These are phyloP conservation scores for Lasiosphaeria ovina DNA, from an alignment of 495 filamentous ascomycete species.

Conservation along the genomic window DNA sequence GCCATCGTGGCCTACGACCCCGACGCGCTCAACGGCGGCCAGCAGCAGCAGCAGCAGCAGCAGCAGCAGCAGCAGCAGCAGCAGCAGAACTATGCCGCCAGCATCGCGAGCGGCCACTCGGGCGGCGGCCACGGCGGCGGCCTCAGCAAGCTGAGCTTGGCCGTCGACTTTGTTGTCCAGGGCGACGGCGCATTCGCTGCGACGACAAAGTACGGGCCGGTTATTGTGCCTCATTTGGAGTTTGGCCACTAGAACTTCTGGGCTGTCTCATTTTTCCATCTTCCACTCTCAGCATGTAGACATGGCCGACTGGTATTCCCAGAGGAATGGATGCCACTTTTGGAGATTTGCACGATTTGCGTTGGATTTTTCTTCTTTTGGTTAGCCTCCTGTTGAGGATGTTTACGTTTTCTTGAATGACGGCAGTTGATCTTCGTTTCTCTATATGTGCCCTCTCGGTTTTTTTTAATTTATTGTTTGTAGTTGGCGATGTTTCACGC, in stretches of 20 bases:
- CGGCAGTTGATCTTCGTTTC: too few species aligned
- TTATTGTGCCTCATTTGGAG: conserved; percentile 90
- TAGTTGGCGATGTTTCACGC: too few species aligned
- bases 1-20: conserved; percentile 92
- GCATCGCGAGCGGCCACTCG: conserved; percentile 25
- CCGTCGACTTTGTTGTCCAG: conserved; percentile 97
- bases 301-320: too few species aligned
- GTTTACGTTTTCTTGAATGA: too few species aligned
- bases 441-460: too few species aligned
- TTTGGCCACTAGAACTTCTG: conserved; percentile 56
- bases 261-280: background rate
- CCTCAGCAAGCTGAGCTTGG: conserved; percentile 75
- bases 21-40: conserved; percentile 61
- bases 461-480: too few species aligned
- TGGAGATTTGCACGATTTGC: too few species aligned
- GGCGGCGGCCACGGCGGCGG: conserved; percentile 29
- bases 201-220: conserved; percentile 95
- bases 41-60: conserved; percentile 37
- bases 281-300: background rate
- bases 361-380: too few species aligned
- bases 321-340: too few species aligned
- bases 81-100: conserved; percentile 26
- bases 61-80: conserved; percentile 34
- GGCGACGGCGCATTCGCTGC: conserved; percentile 72
- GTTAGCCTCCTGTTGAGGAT: too few species aligned